A percentile compares a stretch with the other conserved stretches of the same genome.
Evolutionary conservation across 2,329 filamentous ascomycete species (phyloP).

Genomic region (Aspergillus quadrilineatus): DNA sequence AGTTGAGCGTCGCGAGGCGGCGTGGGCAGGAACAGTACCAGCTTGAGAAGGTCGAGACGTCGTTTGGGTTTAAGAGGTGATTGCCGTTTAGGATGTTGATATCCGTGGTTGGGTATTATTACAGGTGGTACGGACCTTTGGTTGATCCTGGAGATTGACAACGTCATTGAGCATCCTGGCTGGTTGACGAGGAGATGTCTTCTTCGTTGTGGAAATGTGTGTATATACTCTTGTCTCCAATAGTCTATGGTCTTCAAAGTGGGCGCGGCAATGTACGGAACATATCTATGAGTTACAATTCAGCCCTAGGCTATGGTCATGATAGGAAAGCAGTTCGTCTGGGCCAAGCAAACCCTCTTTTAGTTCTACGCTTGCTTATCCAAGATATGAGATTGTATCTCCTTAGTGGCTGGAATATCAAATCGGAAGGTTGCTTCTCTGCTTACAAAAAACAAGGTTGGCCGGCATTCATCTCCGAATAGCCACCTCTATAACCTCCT

Average conservation of each 20-base stretch:
- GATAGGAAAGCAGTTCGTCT: too few relatives aligned
- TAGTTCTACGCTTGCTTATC: neutral
- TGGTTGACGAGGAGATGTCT: neutral
- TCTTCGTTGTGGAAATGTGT: neutral
- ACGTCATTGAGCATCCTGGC: neutral
- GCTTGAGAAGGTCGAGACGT: slow-evolving; percentile 30
- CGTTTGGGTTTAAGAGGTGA: slow-evolving; percentile 24
- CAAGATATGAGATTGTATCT: too few relatives aligned
- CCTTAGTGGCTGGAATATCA: too few relatives aligned
- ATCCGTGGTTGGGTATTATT: neutral
- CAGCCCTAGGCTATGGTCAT: too few relatives aligned
- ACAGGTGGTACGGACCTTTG: neutral
- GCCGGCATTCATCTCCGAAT: too few relatives aligned
- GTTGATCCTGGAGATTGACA: neutral
- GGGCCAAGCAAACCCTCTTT: too few relatives aligned
- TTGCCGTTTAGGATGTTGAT: neutral
- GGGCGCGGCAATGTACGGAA: neutral
- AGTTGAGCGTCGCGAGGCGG: slow-evolving; percentile 29
- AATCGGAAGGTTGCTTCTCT: too few relatives aligned
- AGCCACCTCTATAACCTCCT: too few relatives aligned
- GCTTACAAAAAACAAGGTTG: too few relatives aligned
- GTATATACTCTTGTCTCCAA: neutral
- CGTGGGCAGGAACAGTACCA: slow-evolving; percentile 25
- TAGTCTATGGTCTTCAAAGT: neutral
- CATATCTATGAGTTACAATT: neutral